These are phyloP conservation scores for Ophiostoma perfectum DNA, from an alignment of 2,329 filamentous ascomycete genomes.

Conservation along the genomic window DNA sequence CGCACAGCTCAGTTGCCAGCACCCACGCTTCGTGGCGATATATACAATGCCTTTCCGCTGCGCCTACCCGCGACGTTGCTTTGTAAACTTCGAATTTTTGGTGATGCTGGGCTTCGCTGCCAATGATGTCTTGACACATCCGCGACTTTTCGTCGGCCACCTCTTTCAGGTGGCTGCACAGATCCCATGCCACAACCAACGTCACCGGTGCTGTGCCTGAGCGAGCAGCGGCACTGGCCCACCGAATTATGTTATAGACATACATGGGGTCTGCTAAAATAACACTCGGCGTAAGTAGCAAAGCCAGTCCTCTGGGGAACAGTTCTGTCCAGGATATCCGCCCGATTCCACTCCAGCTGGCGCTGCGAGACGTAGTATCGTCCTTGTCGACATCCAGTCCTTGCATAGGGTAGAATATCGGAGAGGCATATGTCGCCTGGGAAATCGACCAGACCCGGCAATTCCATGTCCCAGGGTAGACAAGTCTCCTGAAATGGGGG, in stretches of 20 bases:
- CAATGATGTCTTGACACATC: background rate
- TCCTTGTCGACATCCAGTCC: background rate
- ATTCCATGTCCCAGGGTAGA: constrained; percentile 26
- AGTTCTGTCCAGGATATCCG: constrained; percentile 37
- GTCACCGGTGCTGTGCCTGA: constrained; percentile 27
- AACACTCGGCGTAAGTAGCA: constrained; percentile 49
- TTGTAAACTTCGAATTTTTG: too few relatives aligned
- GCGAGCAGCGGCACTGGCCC: constrained; percentile 34
- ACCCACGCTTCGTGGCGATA: background rate
- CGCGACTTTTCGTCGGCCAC: background rate
- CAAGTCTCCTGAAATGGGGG: constrained; percentile 35
- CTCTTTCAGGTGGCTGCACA: constrained; percentile 33
- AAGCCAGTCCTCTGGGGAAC: constrained; percentile 41
- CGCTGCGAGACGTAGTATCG: background rate
- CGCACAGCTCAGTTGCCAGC: background rate
- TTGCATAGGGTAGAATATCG: constrained; percentile 32
- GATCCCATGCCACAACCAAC: constrained; percentile 36
- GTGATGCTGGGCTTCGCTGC: background rate
- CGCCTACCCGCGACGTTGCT: background rate
- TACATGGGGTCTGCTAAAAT: constrained; percentile 41
- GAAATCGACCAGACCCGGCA: constrained; percentile 40
- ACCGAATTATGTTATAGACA: constrained; percentile 38
- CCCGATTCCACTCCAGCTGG: constrained; percentile 27
- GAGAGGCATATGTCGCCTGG: constrained; percentile 31
- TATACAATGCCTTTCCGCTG: background rate